phyloP scores from a whole-genome alignment of 2,329 filamentous ascomycete species.

The Teratosphaeria pseudoeucalypti region DNA sequence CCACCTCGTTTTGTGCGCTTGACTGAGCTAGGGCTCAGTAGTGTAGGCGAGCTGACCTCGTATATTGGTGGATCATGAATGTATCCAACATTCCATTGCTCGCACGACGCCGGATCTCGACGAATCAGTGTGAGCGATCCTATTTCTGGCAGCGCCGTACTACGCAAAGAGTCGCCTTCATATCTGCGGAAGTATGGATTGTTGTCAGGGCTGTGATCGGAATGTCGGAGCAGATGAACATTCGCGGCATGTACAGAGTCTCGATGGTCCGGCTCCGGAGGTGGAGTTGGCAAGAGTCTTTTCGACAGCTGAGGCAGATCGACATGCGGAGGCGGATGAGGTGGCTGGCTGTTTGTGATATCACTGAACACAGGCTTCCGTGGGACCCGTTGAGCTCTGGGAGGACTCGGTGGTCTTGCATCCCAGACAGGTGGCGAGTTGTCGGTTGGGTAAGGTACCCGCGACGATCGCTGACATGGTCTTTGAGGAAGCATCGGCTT shows the following conservation, averaged over 20 bases:
- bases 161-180: background rate
- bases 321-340: constrained; percentile 1
- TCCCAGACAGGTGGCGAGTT: background rate
- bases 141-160: constrained; percentile 5
- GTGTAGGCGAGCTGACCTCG: constrained; percentile 34
- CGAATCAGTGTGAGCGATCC: constrained; percentile 39
- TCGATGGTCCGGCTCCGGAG: constrained; percentile 11
- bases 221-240: constrained; percentile 11
- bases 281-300: constrained; percentile 17
- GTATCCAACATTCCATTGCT: constrained; percentile 43
- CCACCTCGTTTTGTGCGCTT: constrained; percentile 28
- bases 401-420: constrained; percentile 3
- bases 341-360: background rate
- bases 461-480: background rate
- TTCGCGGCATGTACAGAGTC: constrained; percentile 15
- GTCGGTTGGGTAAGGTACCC: constrained; percentile 6
- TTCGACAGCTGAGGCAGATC: constrained; percentile 13
- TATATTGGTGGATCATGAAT: constrained; percentile 36
- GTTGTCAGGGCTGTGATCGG: constrained; percentile 12
- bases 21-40: constrained; percentile 14
- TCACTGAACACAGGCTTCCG: constrained; percentile 15
- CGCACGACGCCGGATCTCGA: constrained; percentile 37
- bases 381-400: constrained; percentile 8
- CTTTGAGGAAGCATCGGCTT: background rate
- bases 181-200: constrained; percentile 17